Evolutionary conservation across 306 rosid genomes (phyloP).

Genomic region (Trichosanthes cucumerina): DNA sequence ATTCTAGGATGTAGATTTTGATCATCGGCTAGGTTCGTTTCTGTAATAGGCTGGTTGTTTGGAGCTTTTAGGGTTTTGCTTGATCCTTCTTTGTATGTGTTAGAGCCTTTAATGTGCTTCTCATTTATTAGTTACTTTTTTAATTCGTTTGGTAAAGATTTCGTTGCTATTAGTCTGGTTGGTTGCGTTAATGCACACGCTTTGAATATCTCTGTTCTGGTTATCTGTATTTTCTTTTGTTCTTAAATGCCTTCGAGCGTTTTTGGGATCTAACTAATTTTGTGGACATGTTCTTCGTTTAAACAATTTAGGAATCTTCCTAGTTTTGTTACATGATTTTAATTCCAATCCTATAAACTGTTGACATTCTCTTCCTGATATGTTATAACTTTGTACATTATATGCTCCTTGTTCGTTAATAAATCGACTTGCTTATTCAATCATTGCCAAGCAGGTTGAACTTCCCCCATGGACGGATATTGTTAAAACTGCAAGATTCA

Average conservation of each 20-base stretch:
- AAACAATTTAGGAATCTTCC: not conserved
- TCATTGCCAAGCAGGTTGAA: slow-evolving; percentile 23
- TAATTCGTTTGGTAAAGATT: not conserved
- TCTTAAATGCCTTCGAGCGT: not conserved
- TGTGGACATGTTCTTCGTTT: not conserved
- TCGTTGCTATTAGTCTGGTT: not conserved
- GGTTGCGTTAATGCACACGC: not conserved
- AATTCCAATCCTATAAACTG: not conserved
- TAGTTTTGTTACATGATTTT: not conserved
- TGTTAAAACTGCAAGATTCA: slow-evolving; percentile 44
- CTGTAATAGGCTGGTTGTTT: not conserved
- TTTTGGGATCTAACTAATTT: not conserved
- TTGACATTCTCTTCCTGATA: not conserved
- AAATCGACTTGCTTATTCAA: not conserved
- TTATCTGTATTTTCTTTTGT: not conserved
- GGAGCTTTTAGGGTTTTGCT: not conserved
- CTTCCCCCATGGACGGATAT: slow-evolving; percentile 50
- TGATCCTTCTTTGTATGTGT: not conserved
- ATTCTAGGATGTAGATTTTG: not conserved
- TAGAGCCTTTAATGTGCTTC: too few relatives aligned
- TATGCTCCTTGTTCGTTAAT: not conserved
- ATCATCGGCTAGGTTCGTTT: not conserved
- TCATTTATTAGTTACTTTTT: not conserved
- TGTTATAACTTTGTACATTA: not conserved
- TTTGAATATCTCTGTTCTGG: not conserved